These are phyloP conservation scores for Leishmania martiniquensis DNA, from an alignment of 208 protist genomes.

Conservation along the genomic window DNA sequence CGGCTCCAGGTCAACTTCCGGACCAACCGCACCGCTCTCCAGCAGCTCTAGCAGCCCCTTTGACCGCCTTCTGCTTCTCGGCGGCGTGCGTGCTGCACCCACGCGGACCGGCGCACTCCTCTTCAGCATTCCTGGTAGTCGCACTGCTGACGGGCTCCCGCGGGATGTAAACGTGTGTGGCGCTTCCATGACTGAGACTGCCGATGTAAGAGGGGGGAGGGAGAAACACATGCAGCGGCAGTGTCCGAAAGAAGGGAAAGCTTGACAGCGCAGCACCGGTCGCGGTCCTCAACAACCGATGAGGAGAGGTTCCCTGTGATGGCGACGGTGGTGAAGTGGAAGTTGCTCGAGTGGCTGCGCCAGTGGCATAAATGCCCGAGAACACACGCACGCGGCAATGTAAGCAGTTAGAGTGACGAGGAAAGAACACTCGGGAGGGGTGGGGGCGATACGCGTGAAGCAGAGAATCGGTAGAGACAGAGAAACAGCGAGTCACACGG, in stretches of 20 bases:
- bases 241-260: neutral
- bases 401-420: neutral
- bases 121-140: constrained; percentile 13
- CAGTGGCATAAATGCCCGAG: neutral
- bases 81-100: constrained; percentile 5
- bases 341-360: neutral
- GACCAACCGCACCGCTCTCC: constrained; percentile 47
- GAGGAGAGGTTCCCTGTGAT: too few relatives aligned
- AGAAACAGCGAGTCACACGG: neutral
- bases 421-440: neutral
- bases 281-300: neutral
- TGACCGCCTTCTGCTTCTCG: neutral
- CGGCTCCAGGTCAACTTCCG: constrained; percentile 62
- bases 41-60: constrained; percentile 46
- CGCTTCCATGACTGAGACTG: constrained; percentile 17
- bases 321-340: neutral
- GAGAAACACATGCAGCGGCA: too few relatives aligned
- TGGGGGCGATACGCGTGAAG: neutral
- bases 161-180: constrained; percentile 3
- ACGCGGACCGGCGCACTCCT: neutral
- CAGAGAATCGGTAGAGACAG: neutral
- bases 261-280: neutral
- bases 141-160: constrained; percentile 3
- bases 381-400: neutral
- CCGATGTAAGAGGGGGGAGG: neutral